Percentiles rank a stretch among this genome's conserved stretches.
These are phyloP conservation scores for Fusarium metavorans DNA, from an alignment of 2,329 filamentous ascomycete genomes.

Conservation along the genomic window DNA sequence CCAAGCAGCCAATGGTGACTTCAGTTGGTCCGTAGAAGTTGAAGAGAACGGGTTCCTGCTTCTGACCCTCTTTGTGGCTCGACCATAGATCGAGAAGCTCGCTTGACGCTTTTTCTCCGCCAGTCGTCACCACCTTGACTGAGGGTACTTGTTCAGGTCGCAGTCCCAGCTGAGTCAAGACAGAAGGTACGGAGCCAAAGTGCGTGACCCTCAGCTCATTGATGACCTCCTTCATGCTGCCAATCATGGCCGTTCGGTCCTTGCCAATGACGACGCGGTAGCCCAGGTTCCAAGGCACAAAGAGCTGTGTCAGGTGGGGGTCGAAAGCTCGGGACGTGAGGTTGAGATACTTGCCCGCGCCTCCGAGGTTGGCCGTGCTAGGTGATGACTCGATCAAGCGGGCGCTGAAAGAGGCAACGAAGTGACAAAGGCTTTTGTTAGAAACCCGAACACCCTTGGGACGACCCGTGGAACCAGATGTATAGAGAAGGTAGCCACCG, in stretches of 20 bases:
- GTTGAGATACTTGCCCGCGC: conserved; percentile 25
- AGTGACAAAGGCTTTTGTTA: conserved; percentile 17
- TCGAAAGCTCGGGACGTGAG: conserved; percentile 25
- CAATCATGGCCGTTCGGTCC: conserved; percentile 16
- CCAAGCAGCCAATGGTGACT: conserved; percentile 23
- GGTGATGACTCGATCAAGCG: conserved; percentile 4
- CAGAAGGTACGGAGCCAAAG: conserved; percentile 23
- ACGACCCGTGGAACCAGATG: conserved; percentile 20
- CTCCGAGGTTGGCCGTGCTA: neutral
- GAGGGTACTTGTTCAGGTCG: conserved; percentile 10
- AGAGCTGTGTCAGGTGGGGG: conserved; percentile 23
- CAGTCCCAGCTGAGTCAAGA: conserved; percentile 13
- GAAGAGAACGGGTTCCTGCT: conserved; percentile 3
- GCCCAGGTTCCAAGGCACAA: conserved; percentile 18
- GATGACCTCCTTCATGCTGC: conserved; percentile 12
- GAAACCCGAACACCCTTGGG: conserved; percentile 27
- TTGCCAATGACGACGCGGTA: conserved; percentile 6
- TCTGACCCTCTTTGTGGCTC: neutral
- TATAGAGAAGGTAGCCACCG: conserved; percentile 30
- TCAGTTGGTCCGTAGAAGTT: conserved; percentile 30
- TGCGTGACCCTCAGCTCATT: conserved; percentile 13
- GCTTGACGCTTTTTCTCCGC: conserved; percentile 24
- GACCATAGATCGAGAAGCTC: conserved; percentile 3
- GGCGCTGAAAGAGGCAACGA: conserved; percentile 10
- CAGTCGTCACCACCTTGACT: conserved; percentile 18